Base-by-base conservation (phyloP, 345 rosid species). In the Syzygium grande region DNA sequence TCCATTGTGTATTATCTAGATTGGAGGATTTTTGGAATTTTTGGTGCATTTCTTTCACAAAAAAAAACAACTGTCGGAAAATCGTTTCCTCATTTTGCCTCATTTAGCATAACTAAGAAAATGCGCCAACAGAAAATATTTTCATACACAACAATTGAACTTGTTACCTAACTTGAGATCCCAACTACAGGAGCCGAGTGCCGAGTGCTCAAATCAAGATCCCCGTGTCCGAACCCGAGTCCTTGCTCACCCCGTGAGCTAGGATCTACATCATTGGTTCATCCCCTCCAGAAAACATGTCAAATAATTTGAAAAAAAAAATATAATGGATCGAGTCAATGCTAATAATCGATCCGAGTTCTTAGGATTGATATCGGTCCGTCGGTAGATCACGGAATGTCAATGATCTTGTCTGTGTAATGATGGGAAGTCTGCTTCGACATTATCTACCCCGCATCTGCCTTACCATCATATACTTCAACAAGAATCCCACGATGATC, bases 41-140 rank as follows among this genome's bases (percentile, higher is more conserved):
- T 38, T 14, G 21, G 5, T 19, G 43, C 8, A 0, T 38, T 34
- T 73, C 0, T 61, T 61, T 61, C 9, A 1, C 14, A 19, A 16
- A 61, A 13, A n/a, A 61, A n/a, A 43, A 43, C 46, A 1, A n/a
- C 17, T 13, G 6, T 17, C 27, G 6, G 10, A n/a, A 61, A 61
- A n/a, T 6, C 5, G 6, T 61, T 29, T n/a, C 30, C 19, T 9
- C 0, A 0, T n/a, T 13, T n/a, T n/a, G 38, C 19, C 68, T 61
- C 34, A 0, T 61, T 14, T n/a, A 4, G 10, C 73, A 61, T 61
- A 38, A n/a, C 21, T 2, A n/a, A 61, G 8, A 61, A 61, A 61
- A n/a, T 61, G 38, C 0, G n/a, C 9, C 19, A n/a, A n/a, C 0
- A 4, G 9, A 61, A 13, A n/a, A n/a, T n/a, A 61, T 61, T n/a